These are phyloP conservation scores for Umbelopsis sp. DNA, from an alignment of 371 early-diverging fungal genomes.

Conservation along the genomic window DNA sequence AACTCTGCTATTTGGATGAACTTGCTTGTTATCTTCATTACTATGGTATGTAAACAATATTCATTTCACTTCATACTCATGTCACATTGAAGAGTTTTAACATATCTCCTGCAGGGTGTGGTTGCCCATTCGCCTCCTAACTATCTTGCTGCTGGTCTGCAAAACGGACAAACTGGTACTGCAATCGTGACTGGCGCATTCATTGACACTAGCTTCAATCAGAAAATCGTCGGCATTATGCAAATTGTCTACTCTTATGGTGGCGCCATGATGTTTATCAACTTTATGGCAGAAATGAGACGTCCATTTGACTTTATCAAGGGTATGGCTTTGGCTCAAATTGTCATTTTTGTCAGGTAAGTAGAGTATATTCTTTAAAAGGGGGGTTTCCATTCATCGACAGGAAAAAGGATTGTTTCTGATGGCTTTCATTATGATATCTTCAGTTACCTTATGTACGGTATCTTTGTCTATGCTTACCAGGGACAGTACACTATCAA, in stretches of 20 bases:
- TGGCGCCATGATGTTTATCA: slow-evolving; percentile 14
- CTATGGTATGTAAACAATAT: background rate
- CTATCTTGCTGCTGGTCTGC: background rate
- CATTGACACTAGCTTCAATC: background rate
- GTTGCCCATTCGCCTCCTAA: background rate
- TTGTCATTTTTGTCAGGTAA: slow-evolving; percentile 1
- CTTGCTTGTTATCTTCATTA: background rate
- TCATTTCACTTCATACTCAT: background rate
- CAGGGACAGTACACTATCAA: slow-evolving; percentile 7
- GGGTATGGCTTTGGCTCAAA: slow-evolving; percentile 1
- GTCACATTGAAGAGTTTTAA: background rate
- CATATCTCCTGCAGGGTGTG: background rate
- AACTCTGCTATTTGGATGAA: slow-evolving; percentile 14
- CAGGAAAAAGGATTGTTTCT: too few species aligned
- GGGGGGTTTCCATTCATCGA: too few species aligned
- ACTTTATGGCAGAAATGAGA: slow-evolving; percentile 8
- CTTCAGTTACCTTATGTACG: background rate
- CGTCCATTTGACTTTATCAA: background rate
- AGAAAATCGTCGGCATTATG: slow-evolving; percentile 1
- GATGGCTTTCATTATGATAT: too few species aligned
- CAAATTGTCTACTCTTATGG: slow-evolving; percentile 14
- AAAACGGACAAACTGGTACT: background rate
- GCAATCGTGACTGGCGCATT: background rate
- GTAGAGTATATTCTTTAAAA: background rate
- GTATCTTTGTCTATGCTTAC: background rate